A percentile compares a stretch with the other conserved stretches of the same genome.
phyloP scores from a whole-genome alignment of 2,329 filamentous ascomycete genomes.

The Cytospora leucostoma region DNA sequence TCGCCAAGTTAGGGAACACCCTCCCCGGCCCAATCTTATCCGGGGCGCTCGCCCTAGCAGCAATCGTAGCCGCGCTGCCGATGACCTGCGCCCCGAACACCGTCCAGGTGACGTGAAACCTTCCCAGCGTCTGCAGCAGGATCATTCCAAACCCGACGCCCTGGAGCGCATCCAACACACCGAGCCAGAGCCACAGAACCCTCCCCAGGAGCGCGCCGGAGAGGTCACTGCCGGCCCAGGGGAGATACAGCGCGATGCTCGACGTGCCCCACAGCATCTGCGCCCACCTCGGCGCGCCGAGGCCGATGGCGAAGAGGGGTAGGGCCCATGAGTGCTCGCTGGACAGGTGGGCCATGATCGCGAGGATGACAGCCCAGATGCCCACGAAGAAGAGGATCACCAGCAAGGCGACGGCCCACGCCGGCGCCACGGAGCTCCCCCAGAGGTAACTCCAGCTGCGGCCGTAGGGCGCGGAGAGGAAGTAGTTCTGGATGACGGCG shows the following conservation, averaged over 20 bases:
- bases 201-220: conserved; percentile 58
- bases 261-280: conserved; percentile 68
- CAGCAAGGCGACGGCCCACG: conserved; percentile 59
- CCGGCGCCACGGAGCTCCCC: conserved; percentile 55
- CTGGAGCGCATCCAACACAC: conserved; percentile 64
- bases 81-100: conserved; percentile 63
- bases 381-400: conserved; percentile 55
- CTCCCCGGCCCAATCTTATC: conserved; percentile 61
- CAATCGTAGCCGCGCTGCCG: conserved; percentile 60
- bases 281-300: conserved; percentile 66
- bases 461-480: conserved; percentile 65
- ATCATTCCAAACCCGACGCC: conserved; percentile 70
- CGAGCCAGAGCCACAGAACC: conserved; percentile 67
- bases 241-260: conserved; percentile 61
- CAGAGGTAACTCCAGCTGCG: conserved; percentile 68
- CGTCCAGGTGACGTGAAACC: conserved; percentile 65
- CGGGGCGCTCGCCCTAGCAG: conserved; percentile 60
- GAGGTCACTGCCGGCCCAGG: conserved; percentile 59
- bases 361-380: conserved; percentile 57
- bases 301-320: conserved; percentile 66
- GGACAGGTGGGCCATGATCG: conserved; percentile 54
- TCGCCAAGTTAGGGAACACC: conserved; percentile 63
- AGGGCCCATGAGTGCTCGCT: conserved; percentile 66
- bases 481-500: conserved; percentile 68
- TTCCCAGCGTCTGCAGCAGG: conserved; percentile 63